Evolutionary conservation across 192 early-diverging fungal genomes (phyloP).

Genomic region (Rhizoclosmatium globosum): DNA sequence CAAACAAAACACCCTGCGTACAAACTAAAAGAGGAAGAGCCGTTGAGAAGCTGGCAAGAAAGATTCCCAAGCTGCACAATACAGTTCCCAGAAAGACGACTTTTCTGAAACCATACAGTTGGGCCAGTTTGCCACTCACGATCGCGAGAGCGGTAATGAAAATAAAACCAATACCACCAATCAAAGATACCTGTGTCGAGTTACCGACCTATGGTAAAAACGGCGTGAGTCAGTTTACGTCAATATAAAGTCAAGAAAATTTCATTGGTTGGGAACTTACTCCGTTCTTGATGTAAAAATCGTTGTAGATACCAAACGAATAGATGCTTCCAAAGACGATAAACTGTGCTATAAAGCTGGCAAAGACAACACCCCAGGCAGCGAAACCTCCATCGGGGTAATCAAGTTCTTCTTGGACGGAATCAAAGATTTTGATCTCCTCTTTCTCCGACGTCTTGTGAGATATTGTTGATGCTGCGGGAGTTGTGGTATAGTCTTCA

Average conservation of each 20-base stretch:
- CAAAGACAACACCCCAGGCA: slow-evolving; percentile 54
- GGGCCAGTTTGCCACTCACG: slow-evolving; percentile 41
- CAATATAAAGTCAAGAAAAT: not conserved
- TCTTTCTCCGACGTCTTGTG: no score
- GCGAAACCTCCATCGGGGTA: slow-evolving; percentile 53
- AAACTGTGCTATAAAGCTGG: slow-evolving; percentile 54
- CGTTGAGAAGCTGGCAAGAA: slow-evolving; percentile 33
- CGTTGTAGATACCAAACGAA: slow-evolving; percentile 21
- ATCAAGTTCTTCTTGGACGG: slow-evolving; percentile 1
- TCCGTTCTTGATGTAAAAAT: not conserved
- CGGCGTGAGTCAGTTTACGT: not conserved
- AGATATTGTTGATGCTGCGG: no score
- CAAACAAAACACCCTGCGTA: slow-evolving; percentile 79
- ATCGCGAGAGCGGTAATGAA: slow-evolving; percentile 47
- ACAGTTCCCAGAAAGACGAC: slow-evolving; percentile 56
- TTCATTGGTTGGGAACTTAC: not conserved
- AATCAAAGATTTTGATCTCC: not conserved
- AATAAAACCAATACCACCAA: slow-evolving; percentile 43
- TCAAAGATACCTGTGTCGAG: slow-evolving; percentile 36
- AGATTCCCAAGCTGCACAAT: slow-evolving; percentile 40
- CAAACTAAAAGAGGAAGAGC: slow-evolving; percentile 53
- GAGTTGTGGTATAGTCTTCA: no score
- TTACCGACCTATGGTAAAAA: not conserved
- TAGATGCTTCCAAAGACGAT: slow-evolving; percentile 36
- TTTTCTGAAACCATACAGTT: slow-evolving; percentile 56